A percentile compares a stretch with the other conserved stretches of the same genome.
phyloP scores from a whole-genome alignment of 2,329 filamentous ascomycete species.

The Pseudocercospora vitis region DNA sequence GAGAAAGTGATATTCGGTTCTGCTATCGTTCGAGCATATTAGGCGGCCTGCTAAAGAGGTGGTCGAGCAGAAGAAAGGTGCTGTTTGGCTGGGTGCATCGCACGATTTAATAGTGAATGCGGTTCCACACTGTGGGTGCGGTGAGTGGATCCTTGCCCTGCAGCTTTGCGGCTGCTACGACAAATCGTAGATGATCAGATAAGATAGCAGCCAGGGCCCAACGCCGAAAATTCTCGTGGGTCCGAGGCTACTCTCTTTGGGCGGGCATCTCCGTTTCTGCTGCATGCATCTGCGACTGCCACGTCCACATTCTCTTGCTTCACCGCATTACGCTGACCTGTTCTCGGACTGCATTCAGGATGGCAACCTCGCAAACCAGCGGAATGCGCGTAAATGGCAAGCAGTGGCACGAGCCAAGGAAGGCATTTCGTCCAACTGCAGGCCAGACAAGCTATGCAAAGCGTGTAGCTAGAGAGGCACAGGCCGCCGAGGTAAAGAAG shows the following conservation, averaged over 20 bases:
- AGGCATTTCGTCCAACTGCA: conserved; percentile 77
- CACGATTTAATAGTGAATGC: background rate
- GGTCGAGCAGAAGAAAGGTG: conserved; percentile 4
- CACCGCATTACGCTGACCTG: background rate
- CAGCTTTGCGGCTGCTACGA: background rate
- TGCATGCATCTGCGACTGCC: background rate
- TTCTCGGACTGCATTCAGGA: background rate
- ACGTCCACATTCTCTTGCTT: conserved; percentile 5
- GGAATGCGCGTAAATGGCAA: conserved; percentile 90
- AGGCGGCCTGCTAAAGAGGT: conserved; percentile 9
- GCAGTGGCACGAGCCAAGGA: conserved; percentile 84
- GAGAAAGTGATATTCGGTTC: conserved; percentile 15
- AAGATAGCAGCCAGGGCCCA: too few relatives aligned
- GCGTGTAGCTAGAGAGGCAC: conserved; percentile 68
- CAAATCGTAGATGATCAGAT: background rate
- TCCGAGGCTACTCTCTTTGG: background rate
- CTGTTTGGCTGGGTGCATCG: background rate
- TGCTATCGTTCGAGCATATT: conserved; percentile 41
- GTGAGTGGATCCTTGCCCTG: too few relatives aligned
- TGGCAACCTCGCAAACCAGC: conserved; percentile 33
- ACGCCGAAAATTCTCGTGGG: too few relatives aligned
- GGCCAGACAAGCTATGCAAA: conserved; percentile 78
- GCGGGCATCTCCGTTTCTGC: background rate
- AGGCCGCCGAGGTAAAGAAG: conserved; percentile 76
- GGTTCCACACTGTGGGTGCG: conserved; percentile 19